A percentile compares a stretch with the other conserved stretches of the same genome.
Conservation (phyloP, 2,329 filamentous ascomycete genomes). For the Endoconidiophora polonica region DNA sequence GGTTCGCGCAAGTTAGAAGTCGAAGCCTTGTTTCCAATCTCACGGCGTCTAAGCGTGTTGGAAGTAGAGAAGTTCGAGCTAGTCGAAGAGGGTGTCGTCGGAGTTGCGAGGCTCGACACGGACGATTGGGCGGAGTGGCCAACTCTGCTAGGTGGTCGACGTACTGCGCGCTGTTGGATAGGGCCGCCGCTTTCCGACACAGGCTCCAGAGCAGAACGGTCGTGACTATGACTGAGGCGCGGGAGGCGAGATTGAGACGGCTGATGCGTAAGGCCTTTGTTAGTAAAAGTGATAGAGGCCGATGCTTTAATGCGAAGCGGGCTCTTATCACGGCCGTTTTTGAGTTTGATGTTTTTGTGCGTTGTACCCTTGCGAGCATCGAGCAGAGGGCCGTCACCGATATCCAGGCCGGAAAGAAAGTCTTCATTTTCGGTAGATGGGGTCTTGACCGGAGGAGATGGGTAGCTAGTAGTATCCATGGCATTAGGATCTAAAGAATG, state of each 20-base stretch:
- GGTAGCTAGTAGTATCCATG: neutral
- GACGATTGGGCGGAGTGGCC: slow-evolving; percentile 56
- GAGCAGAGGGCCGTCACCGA: slow-evolving; percentile 70
- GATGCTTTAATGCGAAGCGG: slow-evolving; percentile 57
- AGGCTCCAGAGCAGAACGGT: slow-evolving; percentile 68
- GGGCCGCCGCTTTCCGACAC: slow-evolving; percentile 79
- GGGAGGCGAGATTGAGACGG: slow-evolving; percentile 51
- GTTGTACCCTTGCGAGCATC: slow-evolving; percentile 65
- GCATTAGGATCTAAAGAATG: slow-evolving; percentile 32
- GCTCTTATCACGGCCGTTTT: slow-evolving; percentile 51
- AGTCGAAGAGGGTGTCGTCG: slow-evolving; percentile 36
- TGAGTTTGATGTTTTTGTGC: slow-evolving; percentile 84
- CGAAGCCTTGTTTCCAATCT: slow-evolving; percentile 39
- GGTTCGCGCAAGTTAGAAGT: slow-evolving; percentile 35
- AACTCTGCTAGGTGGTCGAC: slow-evolving; percentile 49
- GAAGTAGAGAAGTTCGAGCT: slow-evolving; percentile 28
- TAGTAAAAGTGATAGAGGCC: slow-evolving; percentile 82
- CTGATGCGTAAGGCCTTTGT: slow-evolving; percentile 39
- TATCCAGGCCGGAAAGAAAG: slow-evolving; percentile 71
- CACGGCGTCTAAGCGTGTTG: slow-evolving; percentile 40
- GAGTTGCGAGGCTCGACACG: slow-evolving; percentile 43
- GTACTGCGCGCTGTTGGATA: slow-evolving; percentile 35
- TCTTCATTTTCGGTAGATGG: slow-evolving; percentile 47
- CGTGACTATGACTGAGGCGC: slow-evolving; percentile 43
- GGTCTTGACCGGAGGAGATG: slow-evolving; percentile 12